Evolutionary conservation across 192 early-diverging fungal species (phyloP), one percentile per base, ranked within the genome.

Genomic region (Fimicolochytrium jonesii): DNA sequence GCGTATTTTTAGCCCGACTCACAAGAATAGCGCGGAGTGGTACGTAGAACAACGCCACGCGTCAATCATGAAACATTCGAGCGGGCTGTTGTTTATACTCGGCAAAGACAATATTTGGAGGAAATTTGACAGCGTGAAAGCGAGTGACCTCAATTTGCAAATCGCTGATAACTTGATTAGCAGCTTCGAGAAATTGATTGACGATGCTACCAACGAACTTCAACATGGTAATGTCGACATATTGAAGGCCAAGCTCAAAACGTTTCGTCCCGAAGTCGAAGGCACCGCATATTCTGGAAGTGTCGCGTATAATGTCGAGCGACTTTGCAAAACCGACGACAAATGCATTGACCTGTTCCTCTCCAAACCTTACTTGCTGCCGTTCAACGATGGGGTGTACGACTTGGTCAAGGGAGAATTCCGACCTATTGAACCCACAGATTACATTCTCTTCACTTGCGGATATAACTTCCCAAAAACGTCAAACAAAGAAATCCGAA

Each of bases 341-440:
- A 50, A 45, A 30, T 60, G 59, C 30, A 31, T 60, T 30, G 43
- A 60, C 13, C 28, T 31, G 44, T 63, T 63, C n/a, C 49, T 53
- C 9, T 63, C 61, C 20, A 63, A 52, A 35, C 61, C 61, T 22
- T n/a, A 63, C 22, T 50, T 63, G 6, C 20, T 63, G 28, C 31
- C 61, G 4, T 63, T 63, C 37, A 63, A 9, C 23, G 61, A 63
- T 53, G n/a, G 61, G 18, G 61, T 63, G 4, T 63, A 63, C 26
- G 50, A 63, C 25, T 36, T 63, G 26, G 10, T 23, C 13, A 63
- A 6, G 10, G 50, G 50, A 20, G 36, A 18, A n/a, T 23, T 26
- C n/a, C 46, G 46, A 10, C 32, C 47, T 23, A 54, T 63, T 53
- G n/a, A 39, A 28, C 48, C 61, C 23, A 37, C 25, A 13, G 48